Base-by-base conservation (phyloP, 2,329 filamentous ascomycete species). In the Aspergillus arachidicola region DNA sequence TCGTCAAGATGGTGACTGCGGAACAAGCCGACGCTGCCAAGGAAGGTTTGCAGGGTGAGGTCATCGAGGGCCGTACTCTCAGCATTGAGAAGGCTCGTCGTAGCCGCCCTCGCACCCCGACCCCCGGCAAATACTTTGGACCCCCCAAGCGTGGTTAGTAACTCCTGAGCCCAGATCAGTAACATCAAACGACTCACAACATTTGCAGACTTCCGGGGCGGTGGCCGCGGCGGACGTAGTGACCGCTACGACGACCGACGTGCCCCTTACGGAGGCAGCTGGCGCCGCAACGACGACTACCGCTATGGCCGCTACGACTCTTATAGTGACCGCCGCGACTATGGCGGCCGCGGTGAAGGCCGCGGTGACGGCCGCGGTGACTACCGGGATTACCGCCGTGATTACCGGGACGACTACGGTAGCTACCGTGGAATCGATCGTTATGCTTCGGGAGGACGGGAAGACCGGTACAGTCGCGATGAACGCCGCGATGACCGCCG, bases 41-140 rank as follows among this genome's bases (percentile, higher is more conserved):
- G 84, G 95, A 98, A 75, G 94, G 92, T 59, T 86, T 99, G 36
- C 94, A 98, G 80, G 94, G 94, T 75, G 94, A 98, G 80, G 88
- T 93, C 71, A 93, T 97, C 69, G 94, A 99, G 76, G 95, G 95
- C 65, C 91, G 95, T 72, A 97, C 94, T 66, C 83, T 99, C 74
- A 97, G 94, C 86, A 98, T 99, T 70, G 95, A 99, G 85, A 99
- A 98, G 87, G 95, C 95, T 74, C 93, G 95, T 74, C 93, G 95
- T 80, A 92, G 92, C 77, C 91, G 93, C 70, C 95, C 95, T 73
- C 92, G 95, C 75, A 98, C 94, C 62, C 95, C 95, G 41, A 99
- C 95, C 62, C 95, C 95, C 56, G 95, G 95, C 83, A 98, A 98
- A 84, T 99, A 99, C 86, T 98, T 97, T 76, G 95, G 95, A 58